Evolutionary conservation across 352 stramenopile species (phyloP).

Genomic region (Pythium myriotylum): DNA sequence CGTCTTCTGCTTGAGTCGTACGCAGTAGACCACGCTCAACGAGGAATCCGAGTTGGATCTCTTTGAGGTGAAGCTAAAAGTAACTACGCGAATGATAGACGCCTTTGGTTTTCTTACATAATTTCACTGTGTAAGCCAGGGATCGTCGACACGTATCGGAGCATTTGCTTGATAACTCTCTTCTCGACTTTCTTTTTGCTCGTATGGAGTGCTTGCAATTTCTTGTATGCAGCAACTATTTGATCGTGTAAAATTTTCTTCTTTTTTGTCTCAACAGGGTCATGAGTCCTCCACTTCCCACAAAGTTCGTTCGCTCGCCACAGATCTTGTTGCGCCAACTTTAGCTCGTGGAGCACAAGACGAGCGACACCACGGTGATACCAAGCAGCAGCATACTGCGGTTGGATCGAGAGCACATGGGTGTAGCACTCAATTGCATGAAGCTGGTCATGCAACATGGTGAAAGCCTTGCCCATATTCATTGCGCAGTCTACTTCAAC

Average conservation of each 20-base stretch:
- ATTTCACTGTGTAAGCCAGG: slow-evolving; percentile 47
- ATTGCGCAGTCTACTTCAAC: slow-evolving; percentile 71
- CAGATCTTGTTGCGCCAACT: slow-evolving; percentile 64
- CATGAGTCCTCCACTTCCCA: slow-evolving; percentile 43
- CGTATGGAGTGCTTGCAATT: slow-evolving; percentile 63
- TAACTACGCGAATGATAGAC: neutral
- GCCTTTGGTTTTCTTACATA: neutral
- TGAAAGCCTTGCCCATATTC: slow-evolving; percentile 82
- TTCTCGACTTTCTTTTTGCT: slow-evolving; percentile 85
- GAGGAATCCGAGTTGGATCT: slow-evolving; percentile 74
- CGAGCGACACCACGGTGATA: slow-evolving; percentile 72
- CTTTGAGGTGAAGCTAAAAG: too few relatives aligned
- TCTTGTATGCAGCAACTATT: slow-evolving; percentile 72
- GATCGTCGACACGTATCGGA: slow-evolving; percentile 76
- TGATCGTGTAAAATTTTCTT: slow-evolving; percentile 44
- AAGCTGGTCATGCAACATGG: slow-evolving; percentile 56
- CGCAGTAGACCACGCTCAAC: slow-evolving; percentile 59
- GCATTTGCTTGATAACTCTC: slow-evolving; percentile 84
- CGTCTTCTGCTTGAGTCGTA: slow-evolving; percentile 67
- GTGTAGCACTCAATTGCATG: slow-evolving; percentile 63
- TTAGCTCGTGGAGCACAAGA: slow-evolving; percentile 67
- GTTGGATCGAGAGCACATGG: slow-evolving; percentile 41
- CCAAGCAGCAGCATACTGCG: slow-evolving; percentile 57
- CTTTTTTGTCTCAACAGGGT: slow-evolving; percentile 34
- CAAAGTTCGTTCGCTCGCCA: slow-evolving; percentile 67